phyloP scores from a whole-genome alignment of 495 filamentous ascomycete species.

The Lophiostoma macrostomum region DNA sequence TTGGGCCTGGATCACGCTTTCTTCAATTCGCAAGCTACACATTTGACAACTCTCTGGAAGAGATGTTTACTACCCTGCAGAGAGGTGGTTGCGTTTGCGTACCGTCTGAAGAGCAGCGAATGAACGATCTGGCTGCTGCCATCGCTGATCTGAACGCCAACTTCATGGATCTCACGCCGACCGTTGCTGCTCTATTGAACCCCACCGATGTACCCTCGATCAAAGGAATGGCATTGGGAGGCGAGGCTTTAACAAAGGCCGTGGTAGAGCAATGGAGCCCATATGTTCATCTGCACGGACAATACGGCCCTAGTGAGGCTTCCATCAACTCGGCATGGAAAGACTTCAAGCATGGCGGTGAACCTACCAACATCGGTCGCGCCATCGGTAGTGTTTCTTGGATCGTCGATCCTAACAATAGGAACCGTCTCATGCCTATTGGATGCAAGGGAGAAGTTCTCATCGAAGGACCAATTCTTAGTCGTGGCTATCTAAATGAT shows the following conservation, averaged over 20 bases:
- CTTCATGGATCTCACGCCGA: slow-evolving; percentile 30
- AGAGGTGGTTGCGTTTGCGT: slow-evolving; percentile 29
- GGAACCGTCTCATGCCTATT: slow-evolving; percentile 24
- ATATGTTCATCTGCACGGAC: slow-evolving; percentile 16
- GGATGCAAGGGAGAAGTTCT: slow-evolving; percentile 29
- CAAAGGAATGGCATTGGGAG: slow-evolving; percentile 20
- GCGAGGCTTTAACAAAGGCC: slow-evolving; percentile 20
- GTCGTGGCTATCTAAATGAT: slow-evolving; percentile 29
- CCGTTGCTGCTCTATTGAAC: slow-evolving; percentile 21
- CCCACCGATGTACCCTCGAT: slow-evolving; percentile 20
- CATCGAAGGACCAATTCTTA: slow-evolving; percentile 35
- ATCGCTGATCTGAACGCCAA: slow-evolving; percentile 23
- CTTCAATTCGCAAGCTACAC: slow-evolving; percentile 30
- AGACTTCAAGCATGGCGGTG: slow-evolving; percentile 20
- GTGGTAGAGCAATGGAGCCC: slow-evolving; percentile 19
- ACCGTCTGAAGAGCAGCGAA: slow-evolving; percentile 28
- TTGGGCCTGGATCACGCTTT: slow-evolving; percentile 16
- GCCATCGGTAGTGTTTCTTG: slow-evolving; percentile 30
- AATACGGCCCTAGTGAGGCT: slow-evolving; percentile 29
- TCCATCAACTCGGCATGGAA: slow-evolving; percentile 24
- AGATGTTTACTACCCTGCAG: slow-evolving; percentile 30
- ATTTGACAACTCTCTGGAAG: slow-evolving; percentile 27
- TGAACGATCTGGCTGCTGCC: slow-evolving; percentile 18
- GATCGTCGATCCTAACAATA: slow-evolving; percentile 21
- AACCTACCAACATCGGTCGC: slow-evolving; percentile 29